phyloP scores from a whole-genome alignment of 2,329 filamentous ascomycete species.

The Penicillium sp. region DNA sequence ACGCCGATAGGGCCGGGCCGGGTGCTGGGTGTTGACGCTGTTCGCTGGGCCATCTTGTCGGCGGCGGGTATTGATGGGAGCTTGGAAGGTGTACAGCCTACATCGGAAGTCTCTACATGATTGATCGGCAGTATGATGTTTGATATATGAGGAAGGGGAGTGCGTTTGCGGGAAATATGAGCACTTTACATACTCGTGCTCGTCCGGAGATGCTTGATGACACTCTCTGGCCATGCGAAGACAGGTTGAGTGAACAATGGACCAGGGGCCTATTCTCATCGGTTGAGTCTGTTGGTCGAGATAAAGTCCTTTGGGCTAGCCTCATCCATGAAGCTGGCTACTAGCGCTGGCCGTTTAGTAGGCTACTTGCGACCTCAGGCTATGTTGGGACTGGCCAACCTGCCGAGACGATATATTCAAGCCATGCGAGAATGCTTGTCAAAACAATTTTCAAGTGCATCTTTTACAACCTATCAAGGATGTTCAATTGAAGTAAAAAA shows the following conservation, averaged over 20 bases:
- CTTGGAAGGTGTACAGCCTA: constrained; percentile 25
- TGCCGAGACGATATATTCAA: background rate
- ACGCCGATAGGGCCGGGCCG: constrained; percentile 49
- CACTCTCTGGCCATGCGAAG: background rate
- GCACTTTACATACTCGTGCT: background rate
- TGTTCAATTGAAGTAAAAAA: constrained; percentile 1
- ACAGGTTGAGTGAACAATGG: background rate
- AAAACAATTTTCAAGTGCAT: constrained; percentile 3
- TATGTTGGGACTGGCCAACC: background rate
- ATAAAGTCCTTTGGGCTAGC: background rate
- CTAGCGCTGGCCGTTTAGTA: background rate
- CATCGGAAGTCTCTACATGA: background rate
- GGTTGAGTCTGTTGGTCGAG: background rate
- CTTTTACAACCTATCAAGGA: constrained; percentile 8
- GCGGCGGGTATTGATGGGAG: constrained; percentile 59
- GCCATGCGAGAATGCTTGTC: background rate
- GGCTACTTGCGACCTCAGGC: background rate
- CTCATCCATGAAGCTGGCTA: background rate
- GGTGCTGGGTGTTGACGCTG: constrained; percentile 61
- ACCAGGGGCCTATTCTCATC: background rate
- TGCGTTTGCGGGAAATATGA: background rate
- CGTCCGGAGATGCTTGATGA: background rate
- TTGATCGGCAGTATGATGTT: background rate
- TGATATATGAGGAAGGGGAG: background rate
- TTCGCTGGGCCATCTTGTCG: constrained; percentile 65